phyloP scores from a whole-genome alignment of 345 rosid genomes.

The Dimocarpus longan region DNA sequence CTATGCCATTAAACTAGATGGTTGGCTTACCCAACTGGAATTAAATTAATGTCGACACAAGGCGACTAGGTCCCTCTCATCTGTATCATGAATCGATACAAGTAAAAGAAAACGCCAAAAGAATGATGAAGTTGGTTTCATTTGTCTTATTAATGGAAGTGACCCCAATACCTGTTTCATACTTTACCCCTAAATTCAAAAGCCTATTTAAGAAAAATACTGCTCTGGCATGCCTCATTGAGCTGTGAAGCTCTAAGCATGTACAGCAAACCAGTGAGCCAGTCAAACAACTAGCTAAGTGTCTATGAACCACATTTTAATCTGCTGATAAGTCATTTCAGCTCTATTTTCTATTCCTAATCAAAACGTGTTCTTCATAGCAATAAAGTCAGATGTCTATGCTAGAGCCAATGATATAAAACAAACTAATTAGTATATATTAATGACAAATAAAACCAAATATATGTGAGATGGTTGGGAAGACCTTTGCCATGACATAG shows the following conservation, averaged over 20 bases:
- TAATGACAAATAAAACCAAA: background rate
- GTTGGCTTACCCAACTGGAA: background rate
- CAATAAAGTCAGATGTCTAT: background rate
- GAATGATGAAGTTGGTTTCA: background rate
- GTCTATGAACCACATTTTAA: background rate
- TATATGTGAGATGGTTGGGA: slow-evolving; percentile 13
- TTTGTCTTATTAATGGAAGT: background rate
- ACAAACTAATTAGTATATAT: background rate
- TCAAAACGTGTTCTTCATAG: background rate
- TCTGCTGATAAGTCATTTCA: background rate
- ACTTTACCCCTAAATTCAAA: background rate
- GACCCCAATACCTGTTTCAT: background rate
- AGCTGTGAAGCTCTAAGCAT: background rate
- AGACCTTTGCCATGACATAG: slow-evolving; percentile 89
- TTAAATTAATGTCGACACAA: too few relatives aligned
- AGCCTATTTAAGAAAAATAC: background rate
- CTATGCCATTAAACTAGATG: background rate
- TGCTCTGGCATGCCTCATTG: background rate
- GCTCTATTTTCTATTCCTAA: background rate
- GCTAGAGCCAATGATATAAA: background rate
- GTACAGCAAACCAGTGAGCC: background rate
- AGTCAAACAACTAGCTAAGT: slow-evolving; percentile 4
- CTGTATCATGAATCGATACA: background rate
- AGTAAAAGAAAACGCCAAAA: background rate
- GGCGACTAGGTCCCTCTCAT: background rate